Evolutionary conservation across 2,329 filamentous ascomycete species (phyloP).

Genomic region (Sordariomycetes sp.): DNA sequence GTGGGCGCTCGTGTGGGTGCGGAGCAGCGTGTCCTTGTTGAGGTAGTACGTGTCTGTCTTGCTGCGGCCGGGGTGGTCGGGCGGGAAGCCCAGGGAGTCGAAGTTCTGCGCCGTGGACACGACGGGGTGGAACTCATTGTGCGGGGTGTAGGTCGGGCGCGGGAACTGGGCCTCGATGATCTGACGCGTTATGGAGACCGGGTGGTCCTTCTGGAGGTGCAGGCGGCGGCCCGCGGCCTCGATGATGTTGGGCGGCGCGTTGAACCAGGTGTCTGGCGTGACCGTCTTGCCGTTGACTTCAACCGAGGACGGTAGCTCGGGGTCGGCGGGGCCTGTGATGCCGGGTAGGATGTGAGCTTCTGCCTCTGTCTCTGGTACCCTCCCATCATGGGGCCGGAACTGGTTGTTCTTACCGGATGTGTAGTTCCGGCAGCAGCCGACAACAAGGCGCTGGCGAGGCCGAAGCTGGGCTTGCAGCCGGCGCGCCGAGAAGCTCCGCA

Average conservation of each 20-base stretch:
- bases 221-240: constrained; percentile 64
- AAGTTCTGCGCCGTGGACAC: constrained; percentile 86
- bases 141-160: constrained; percentile 56
- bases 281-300: constrained; percentile 55
- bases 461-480: constrained; percentile 1
- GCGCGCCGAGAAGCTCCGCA: neutral
- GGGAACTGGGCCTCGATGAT: constrained; percentile 89
- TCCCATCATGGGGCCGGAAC: neutral
- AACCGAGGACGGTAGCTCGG: constrained; percentile 16
- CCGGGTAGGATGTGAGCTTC: neutral
- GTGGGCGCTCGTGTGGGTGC: constrained; percentile 92
- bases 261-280: constrained; percentile 71
- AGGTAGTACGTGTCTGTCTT: constrained; percentile 94
- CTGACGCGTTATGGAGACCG: constrained; percentile 78
- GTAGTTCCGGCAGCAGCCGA: constrained; percentile 2
- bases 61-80: constrained; percentile 77
- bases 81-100: constrained; percentile 86
- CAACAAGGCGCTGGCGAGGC: neutral
- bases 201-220: constrained; percentile 88
- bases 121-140: constrained; percentile 73
- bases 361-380: neutral
- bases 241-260: constrained; percentile 67
- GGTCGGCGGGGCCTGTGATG: neutral
- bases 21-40: constrained; percentile 70
- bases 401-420: neutral